Evolutionary conservation across 495 filamentous ascomycete genomes (phyloP).

Genomic region (Trichoderma reesei): DNA sequence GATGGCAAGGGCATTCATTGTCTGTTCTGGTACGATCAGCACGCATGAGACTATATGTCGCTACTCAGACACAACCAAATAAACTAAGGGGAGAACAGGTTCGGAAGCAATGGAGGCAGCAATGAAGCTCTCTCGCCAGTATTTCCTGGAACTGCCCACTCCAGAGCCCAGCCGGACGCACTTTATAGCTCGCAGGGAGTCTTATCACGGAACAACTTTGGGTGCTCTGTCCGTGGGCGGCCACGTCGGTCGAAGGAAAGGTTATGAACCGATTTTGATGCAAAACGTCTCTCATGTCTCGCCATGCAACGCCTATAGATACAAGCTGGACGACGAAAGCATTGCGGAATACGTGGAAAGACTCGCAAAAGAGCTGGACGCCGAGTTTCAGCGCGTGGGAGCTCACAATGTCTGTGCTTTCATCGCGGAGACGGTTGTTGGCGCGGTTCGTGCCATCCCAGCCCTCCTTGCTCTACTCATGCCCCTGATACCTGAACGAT

Average conservation of each 20-base stretch:
- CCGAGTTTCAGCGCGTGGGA: neutral
- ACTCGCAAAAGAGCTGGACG: neutral
- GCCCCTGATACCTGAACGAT: neutral
- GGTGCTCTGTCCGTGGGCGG: neutral
- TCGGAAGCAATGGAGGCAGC: neutral
- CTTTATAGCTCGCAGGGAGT: neutral
- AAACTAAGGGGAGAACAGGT: constrained; percentile 30
- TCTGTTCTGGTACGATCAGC: neutral
- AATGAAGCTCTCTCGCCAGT: neutral
- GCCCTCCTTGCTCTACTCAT: neutral
- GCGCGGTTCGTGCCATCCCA: constrained; percentile 28
- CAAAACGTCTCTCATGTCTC: neutral
- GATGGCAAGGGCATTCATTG: neutral
- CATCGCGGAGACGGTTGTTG: constrained; percentile 59
- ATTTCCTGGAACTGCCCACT: neutral
- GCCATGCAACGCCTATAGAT: neutral
- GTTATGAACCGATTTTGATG: neutral
- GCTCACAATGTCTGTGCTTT: constrained; percentile 55
- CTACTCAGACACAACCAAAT: too few species aligned
- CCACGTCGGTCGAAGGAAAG: neutral
- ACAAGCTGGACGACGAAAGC: neutral
- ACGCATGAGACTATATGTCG: too few species aligned
- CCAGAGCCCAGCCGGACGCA: neutral
- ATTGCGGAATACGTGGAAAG: neutral
- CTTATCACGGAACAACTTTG: neutral